Percentiles rank a stretch among this genome's conserved stretches.
Evolutionary conservation across 2,329 filamentous ascomycete genomes (phyloP).

Genomic region (Trichoderma koningiopsis): DNA sequence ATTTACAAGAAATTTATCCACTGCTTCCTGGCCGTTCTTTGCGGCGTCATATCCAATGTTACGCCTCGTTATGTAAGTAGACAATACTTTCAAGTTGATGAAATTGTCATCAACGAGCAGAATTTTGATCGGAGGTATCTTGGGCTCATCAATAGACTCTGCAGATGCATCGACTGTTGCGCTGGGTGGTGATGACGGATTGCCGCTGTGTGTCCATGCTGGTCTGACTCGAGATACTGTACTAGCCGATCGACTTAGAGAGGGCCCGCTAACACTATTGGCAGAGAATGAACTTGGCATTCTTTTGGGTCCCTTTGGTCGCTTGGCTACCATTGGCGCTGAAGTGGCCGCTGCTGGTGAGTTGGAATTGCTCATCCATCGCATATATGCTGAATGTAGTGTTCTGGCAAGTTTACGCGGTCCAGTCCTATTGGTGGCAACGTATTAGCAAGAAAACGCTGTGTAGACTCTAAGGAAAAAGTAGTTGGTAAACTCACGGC

Average conservation of each 20-base stretch:
- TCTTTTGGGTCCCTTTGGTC: constrained; percentile 20
- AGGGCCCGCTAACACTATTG: neutral
- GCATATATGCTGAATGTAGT: constrained; percentile 32
- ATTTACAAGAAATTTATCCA: constrained; percentile 30
- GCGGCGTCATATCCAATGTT: constrained; percentile 31
- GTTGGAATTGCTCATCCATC: constrained; percentile 31
- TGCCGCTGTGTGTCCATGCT: neutral
- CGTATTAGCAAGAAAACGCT: neutral
- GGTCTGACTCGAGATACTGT: neutral
- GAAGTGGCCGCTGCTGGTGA: neutral
- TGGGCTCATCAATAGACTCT: neutral
- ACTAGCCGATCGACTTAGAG: neutral
- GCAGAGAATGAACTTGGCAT: constrained; percentile 3
- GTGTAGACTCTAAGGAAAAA: neutral
- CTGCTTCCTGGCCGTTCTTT: constrained; percentile 35
- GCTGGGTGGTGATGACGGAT: neutral
- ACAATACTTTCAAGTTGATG: constrained; percentile 41
- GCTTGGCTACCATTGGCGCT: constrained; percentile 7
- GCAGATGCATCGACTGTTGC: neutral
- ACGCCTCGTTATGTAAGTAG: constrained; percentile 36
- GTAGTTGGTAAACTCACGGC: constrained; percentile 35
- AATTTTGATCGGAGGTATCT: constrained; percentile 27
- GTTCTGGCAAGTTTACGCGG: constrained; percentile 42
- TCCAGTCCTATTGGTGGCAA: constrained; percentile 34
- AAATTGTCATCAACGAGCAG: constrained; percentile 43